Conservation (phyloP, 441 rosid species). For the Pelargonium fulgidum region DNA sequence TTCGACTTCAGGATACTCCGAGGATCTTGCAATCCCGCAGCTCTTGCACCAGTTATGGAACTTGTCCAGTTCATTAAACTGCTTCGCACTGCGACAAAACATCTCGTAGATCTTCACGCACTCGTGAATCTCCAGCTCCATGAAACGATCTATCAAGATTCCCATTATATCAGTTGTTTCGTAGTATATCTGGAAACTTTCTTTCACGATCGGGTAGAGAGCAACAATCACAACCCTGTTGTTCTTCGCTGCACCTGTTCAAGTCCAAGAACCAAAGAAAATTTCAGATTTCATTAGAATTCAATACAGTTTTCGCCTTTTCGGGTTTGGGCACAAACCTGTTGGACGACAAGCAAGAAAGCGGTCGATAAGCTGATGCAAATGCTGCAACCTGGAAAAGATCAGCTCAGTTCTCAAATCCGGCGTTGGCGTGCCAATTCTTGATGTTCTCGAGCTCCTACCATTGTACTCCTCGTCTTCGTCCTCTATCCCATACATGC, state of each 20-base stretch:
- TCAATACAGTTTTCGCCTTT: too few relatives aligned
- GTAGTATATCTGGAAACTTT: slow-evolving; percentile 68
- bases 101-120: slow-evolving; percentile 61
- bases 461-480: slow-evolving; percentile 31
- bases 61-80: slow-evolving; percentile 62
- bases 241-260: slow-evolving; percentile 56
- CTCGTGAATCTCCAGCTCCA: slow-evolving; percentile 59
- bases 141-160: slow-evolving; percentile 62
- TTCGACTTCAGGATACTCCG: slow-evolving; percentile 78
- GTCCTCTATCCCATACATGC: slow-evolving; percentile 39
- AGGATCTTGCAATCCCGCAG: slow-evolving; percentile 58
- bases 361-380: slow-evolving; percentile 77
- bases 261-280: background rate
- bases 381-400: slow-evolving; percentile 52
- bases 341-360: slow-evolving; percentile 85
- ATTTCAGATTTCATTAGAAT: background rate
- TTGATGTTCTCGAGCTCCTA: background rate
- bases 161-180: slow-evolving; percentile 59
- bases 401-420: slow-evolving; percentile 51
- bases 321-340: slow-evolving; percentile 33
- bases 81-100: slow-evolving; percentile 57
- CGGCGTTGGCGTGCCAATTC: slow-evolving; percentile 35
- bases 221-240: slow-evolving; percentile 70
- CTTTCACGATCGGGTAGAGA: slow-evolving; percentile 57
- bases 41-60: slow-evolving; percentile 73